Evolutionary conservation across 345 rosid species (phyloP).

Genomic region (Salix caprea): DNA sequence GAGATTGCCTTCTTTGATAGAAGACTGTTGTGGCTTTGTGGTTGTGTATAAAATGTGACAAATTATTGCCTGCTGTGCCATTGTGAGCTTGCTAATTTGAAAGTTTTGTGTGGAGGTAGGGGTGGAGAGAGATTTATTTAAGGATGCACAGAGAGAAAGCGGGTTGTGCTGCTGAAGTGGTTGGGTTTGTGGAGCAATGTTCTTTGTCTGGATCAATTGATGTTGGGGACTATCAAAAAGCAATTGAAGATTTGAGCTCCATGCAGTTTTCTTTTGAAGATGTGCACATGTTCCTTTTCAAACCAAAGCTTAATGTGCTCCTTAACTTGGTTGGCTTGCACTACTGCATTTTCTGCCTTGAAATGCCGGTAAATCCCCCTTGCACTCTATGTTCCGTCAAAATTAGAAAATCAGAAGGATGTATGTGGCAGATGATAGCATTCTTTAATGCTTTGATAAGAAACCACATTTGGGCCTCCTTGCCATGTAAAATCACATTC

Average conservation of each 20-base stretch:
- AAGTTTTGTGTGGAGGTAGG: slow-evolving; percentile 25
- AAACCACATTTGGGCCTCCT: neutral
- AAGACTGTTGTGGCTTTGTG: neutral
- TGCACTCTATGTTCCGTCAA: neutral
- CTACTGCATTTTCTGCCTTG: slow-evolving; percentile 44
- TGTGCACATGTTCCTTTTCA: slow-evolving; percentile 45
- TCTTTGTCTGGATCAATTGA: slow-evolving; percentile 27
- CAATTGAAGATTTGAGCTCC: slow-evolving; percentile 30
- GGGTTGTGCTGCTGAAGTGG: slow-evolving; percentile 24
- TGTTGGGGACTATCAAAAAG: slow-evolving; percentile 36
- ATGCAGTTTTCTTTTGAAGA: slow-evolving; percentile 40
- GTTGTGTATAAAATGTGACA: neutral
- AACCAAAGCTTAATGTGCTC: slow-evolving; percentile 34
- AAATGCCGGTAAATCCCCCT: slow-evolving; percentile 39
- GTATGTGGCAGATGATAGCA: neutral
- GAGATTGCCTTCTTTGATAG: no score
- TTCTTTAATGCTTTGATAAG: neutral
- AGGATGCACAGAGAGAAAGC: slow-evolving; percentile 37
- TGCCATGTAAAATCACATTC: neutral
- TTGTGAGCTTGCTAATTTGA: neutral
- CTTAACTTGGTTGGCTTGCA: slow-evolving; percentile 53
- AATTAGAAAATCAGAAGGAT: neutral
- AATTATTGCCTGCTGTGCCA: neutral
- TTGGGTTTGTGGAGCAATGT: slow-evolving; percentile 36
- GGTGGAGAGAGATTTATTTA: slow-evolving; percentile 43